A percentile compares a stretch with the other conserved stretches of the same genome.
Evolutionary conservation across 345 rosid species (phyloP).

Genomic region (Citrus cavaleriei): DNA sequence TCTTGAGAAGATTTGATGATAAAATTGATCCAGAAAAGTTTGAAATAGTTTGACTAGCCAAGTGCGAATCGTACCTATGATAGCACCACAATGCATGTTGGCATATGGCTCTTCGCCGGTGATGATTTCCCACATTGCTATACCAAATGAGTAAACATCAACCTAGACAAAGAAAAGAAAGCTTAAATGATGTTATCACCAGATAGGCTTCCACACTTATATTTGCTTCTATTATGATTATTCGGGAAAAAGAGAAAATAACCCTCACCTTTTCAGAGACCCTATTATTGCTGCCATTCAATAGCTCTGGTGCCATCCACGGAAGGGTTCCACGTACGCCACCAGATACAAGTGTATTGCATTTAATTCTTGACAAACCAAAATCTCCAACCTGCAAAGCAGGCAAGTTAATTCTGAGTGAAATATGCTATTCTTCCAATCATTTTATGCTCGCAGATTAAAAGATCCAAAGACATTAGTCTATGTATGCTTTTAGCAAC

Average conservation of each 20-base stretch:
- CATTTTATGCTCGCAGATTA: not conserved
- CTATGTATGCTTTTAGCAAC: not conserved
- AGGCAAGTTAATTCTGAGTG: not conserved
- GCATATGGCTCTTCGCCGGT: slow-evolving; percentile 91
- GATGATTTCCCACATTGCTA: slow-evolving; percentile 80
- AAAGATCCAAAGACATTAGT: not conserved
- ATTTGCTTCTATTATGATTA: not conserved
- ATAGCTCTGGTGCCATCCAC: slow-evolving; percentile 95
- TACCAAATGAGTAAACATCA: slow-evolving; percentile 91
- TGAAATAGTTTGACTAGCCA: not conserved
- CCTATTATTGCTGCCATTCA: slow-evolving; percentile 70
- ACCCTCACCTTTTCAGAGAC: slow-evolving; percentile 79
- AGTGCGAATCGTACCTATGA: slow-evolving; percentile 55
- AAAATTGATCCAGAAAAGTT: not conserved
- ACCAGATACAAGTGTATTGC: slow-evolving; percentile 83
- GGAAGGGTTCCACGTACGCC: slow-evolving; percentile 97
- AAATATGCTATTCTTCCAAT: not conserved
- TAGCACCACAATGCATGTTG: slow-evolving; percentile 88
- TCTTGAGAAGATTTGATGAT: not conserved
- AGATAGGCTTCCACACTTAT: not conserved
- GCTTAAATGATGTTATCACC: not conserved
- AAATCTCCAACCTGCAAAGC: slow-evolving; percentile 81
- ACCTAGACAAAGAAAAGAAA: slow-evolving; percentile 42
- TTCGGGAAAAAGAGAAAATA: not conserved
- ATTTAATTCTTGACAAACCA: slow-evolving; percentile 88